phyloP scores from a whole-genome alignment of 805 yeast species.

The Metschnikowia sp. region DNA sequence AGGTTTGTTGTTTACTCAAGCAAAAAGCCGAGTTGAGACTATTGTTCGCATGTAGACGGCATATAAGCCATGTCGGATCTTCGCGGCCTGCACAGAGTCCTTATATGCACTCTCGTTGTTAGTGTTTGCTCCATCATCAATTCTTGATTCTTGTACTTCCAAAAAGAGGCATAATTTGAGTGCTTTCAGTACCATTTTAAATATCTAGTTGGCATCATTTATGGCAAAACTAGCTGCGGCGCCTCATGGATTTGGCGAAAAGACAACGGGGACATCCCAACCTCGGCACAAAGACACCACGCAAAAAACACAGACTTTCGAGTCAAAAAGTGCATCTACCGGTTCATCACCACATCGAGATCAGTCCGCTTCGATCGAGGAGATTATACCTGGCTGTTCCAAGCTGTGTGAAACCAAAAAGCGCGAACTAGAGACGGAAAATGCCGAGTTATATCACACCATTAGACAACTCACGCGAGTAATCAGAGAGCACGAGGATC shows the following conservation, averaged over 20 bases:
- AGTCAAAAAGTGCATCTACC: no score
- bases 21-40: no score
- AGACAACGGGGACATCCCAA: neutral
- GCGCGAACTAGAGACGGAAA: neutral
- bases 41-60: no score
- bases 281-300: no score
- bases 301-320: no score
- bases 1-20: no score
- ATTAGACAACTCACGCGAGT: neutral
- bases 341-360: no score
- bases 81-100: neutral
- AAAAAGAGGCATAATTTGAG: no score
- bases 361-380: no score
- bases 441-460: neutral
- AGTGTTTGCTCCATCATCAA: neutral
- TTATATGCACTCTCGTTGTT: conserved; percentile 7
- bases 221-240: conserved; percentile 17
- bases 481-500: neutral
- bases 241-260: conserved; percentile 12
- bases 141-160: no score
- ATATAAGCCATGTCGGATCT: no score
- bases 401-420: neutral
- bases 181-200: no score
- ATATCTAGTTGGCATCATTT: neutral
- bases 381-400: neutral